Percentiles rank a stretch among this genome's conserved stretches.
Evolutionary conservation across 164 flowering plant genomes (phyloP).

Genomic region (Tinospora cordifolia): DNA sequence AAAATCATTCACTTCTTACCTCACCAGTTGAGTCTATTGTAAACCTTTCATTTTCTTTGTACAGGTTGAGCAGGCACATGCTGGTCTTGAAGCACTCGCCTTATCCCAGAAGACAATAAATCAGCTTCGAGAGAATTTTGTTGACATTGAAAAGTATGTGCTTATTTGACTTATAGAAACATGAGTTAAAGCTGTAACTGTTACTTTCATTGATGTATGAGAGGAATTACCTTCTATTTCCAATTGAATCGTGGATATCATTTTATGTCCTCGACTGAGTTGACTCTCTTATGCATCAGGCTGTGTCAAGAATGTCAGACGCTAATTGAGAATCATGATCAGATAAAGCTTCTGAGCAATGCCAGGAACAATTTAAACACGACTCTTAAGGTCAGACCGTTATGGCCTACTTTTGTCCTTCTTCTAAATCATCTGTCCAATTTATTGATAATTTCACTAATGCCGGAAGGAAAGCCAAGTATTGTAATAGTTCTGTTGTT

Average conservation of each 20-base stretch:
- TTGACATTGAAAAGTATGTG: slow-evolving; percentile 81
- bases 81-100: slow-evolving; percentile 73
- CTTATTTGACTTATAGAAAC: not conserved
- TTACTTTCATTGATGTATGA: not conserved
- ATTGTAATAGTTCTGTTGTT: not conserved
- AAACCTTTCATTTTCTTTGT: not conserved
- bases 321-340: slow-evolving; percentile 96
- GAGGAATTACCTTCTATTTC: too few species aligned
- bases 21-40: not conserved
- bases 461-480: not conserved
- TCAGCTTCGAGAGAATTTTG: slow-evolving; percentile 74
- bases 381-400: slow-evolving; percentile 70
- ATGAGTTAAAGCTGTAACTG: not conserved
- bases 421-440: not conserved
- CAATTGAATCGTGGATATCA: not conserved
- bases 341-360: slow-evolving; percentile 97
- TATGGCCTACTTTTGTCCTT: not conserved
- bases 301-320: slow-evolving; percentile 94
- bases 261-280: not conserved
- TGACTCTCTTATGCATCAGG: slow-evolving; percentile 33
- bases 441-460: not conserved
- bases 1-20: not conserved
- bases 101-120: slow-evolving; percentile 64
- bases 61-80: slow-evolving; percentile 92
- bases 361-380: slow-evolving; percentile 87